These are phyloP conservation scores for Gnomoniopsis sp. DNA, from an alignment of 2,329 filamentous ascomycete genomes.

Conservation along the genomic window DNA sequence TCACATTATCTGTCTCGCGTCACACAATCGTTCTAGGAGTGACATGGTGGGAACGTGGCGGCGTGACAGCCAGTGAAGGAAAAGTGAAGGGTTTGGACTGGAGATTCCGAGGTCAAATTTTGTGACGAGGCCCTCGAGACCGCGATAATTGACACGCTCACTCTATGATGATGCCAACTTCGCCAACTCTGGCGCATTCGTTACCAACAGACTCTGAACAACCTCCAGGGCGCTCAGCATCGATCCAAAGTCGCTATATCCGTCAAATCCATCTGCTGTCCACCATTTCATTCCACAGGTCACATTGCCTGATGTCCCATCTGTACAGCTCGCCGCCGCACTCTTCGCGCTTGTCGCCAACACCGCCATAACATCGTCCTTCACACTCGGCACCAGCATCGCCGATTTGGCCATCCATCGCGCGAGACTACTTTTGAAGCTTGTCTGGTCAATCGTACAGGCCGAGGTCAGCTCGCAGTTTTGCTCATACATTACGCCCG, in stretches of 20 bases:
- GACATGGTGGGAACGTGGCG: too few relatives aligned
- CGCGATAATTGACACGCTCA: background rate
- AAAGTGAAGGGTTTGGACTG: background rate
- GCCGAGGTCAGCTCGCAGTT: constrained; percentile 48
- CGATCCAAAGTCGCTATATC: constrained; percentile 31
- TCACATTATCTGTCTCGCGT: too few relatives aligned
- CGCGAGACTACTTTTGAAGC: constrained; percentile 55
- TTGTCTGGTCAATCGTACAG: constrained; percentile 53
- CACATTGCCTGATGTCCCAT: constrained; percentile 36
- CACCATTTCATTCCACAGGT: constrained; percentile 62
- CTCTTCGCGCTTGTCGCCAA: constrained; percentile 35
- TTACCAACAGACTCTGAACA: constrained; percentile 26
- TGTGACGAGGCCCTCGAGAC: background rate
- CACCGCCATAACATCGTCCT: constrained; percentile 30
- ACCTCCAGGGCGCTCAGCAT: constrained; percentile 33
- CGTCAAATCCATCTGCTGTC: constrained; percentile 31
- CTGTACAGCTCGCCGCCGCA: constrained; percentile 39
- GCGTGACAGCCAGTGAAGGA: too few relatives aligned
- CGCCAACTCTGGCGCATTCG: constrained; percentile 18
- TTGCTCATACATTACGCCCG: constrained; percentile 47
- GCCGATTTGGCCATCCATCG: constrained; percentile 44
- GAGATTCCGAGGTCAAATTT: background rate
- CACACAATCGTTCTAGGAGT: too few relatives aligned
- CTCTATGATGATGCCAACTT: background rate
- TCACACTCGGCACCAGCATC: constrained; percentile 34